A percentile compares a stretch with the other conserved stretches of the same genome.
Evolutionary conservation across 2,329 filamentous ascomycete genomes (phyloP).

Genomic region (Cladophialophora yegresii): DNA sequence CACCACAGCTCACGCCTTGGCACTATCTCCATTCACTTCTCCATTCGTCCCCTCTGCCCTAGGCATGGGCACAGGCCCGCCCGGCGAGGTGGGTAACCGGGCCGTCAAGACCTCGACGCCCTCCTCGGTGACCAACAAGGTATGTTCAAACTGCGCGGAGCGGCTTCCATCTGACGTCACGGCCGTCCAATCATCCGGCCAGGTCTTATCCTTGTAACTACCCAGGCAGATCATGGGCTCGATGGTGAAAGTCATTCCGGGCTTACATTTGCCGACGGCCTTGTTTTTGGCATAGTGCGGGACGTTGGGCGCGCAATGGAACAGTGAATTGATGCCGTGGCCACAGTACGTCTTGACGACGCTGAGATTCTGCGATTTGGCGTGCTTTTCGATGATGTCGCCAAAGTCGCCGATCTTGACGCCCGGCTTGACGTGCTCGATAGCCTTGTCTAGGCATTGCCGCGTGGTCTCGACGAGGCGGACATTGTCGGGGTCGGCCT

Average conservation of each 20-base stretch:
- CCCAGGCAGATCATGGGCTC: constrained; percentile 97
- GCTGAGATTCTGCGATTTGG: constrained; percentile 80
- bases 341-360: constrained; percentile 96
- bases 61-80: constrained; percentile 61
- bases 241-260: constrained; percentile 98
- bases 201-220: constrained; percentile 87
- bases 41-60: constrained; percentile 21
- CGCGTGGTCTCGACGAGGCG: constrained; percentile 87
- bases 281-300: constrained; percentile 99
- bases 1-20: constrained; percentile 16
- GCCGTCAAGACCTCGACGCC: constrained; percentile 82
- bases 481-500: constrained; percentile 80
- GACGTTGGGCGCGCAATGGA: constrained; percentile 91
- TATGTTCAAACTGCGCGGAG: constrained; percentile 95
- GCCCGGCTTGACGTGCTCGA: constrained; percentile 88
- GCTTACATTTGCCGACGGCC: constrained; percentile 88
- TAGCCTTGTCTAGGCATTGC: constrained; percentile 86
- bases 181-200: constrained; percentile 99
- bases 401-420: constrained; percentile 91
- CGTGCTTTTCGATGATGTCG: constrained; percentile 92
- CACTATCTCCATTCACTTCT: constrained; percentile 16
- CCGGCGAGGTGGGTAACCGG: constrained; percentile 70
- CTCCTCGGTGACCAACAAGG: constrained; percentile 76
- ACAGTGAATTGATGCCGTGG: constrained; percentile 89
- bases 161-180: constrained; percentile 84